A percentile compares a stretch with the other conserved stretches of the same genome.
phyloP scores from a whole-genome alignment of 805 yeast species.

The Yarrowia osloensis region DNA sequence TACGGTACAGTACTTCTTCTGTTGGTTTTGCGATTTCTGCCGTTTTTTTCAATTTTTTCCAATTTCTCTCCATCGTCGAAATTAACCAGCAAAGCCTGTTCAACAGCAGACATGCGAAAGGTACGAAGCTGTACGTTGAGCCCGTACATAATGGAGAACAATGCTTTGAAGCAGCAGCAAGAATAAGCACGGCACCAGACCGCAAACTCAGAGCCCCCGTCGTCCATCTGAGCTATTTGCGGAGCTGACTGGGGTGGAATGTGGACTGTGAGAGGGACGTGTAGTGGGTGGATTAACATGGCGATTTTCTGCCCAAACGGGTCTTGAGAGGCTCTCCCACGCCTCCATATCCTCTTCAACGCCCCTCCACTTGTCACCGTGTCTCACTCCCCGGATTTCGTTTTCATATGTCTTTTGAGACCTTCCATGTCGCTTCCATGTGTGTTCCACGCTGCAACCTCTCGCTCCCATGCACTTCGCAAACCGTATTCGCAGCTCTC shows the following conservation, averaged over 20 bases:
- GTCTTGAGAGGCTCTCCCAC: no score
- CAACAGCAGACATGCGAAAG: not conserved
- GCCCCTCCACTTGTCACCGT: no score
- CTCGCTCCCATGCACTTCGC: not conserved
- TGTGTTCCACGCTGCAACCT: not conserved
- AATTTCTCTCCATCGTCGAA: no score
- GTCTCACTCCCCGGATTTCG: conserved; percentile 15
- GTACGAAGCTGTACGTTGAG: not conserved
- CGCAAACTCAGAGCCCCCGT: not conserved
- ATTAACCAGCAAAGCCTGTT: not conserved
- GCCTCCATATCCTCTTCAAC: no score
- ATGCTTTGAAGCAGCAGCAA: not conserved
- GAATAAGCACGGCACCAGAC: not conserved
- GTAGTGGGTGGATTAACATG: no score
- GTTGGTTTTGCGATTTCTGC: no score
- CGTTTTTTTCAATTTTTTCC: no score
- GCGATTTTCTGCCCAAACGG: not conserved
- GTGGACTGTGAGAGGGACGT: no score
- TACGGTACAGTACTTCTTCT: no score
- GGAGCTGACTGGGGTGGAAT: no score
- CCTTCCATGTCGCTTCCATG: conserved; percentile 6
- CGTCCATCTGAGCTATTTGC: not conserved
- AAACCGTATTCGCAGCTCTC: not conserved
- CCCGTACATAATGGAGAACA: not conserved
- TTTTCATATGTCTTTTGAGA: not conserved